phyloP scores from a whole-genome alignment of 164 flowering plant species.

The grape (Vitis vinifera) region ASM3070453v1 NC_081820.1:27498001-27498500 shows the following conservation, averaged over 20 bases:
- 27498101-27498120: constrained; percentile 80
- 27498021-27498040: neutral
- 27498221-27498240: neutral
- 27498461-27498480: too few relatives aligned
- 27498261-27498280: neutral
- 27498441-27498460: too few relatives aligned
- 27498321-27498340: too few relatives aligned
- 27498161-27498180: neutral
- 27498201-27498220: neutral
- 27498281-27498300: neutral
- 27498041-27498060: constrained; percentile 32
- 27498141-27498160: neutral
- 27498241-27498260: neutral
- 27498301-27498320: too few relatives aligned
- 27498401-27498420: too few relatives aligned
- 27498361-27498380: too few relatives aligned
- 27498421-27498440: too few relatives aligned
- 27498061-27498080: constrained; percentile 47
- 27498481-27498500: too few relatives aligned
- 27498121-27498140: constrained; percentile 72
- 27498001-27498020: neutral
- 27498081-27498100: constrained; percentile 43
- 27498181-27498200: neutral
- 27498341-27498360: too few relatives aligned
- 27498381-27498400: too few relatives aligned